Conservation (phyloP, 352 stramenopile genomes). For the Phytophthora pinifolia region DNA sequence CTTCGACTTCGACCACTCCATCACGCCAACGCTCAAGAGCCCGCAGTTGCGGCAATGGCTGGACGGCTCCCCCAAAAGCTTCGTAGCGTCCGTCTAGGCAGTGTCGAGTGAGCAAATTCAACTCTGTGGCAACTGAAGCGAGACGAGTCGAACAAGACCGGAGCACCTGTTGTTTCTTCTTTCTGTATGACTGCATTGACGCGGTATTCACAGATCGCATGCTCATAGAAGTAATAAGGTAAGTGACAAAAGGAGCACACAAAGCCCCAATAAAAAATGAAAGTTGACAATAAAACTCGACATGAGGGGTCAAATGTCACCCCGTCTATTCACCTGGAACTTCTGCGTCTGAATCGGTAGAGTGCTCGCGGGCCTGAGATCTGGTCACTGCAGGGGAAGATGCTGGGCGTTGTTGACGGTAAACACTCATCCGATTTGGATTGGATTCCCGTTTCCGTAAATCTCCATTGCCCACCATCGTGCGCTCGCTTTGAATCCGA, state of each 20-base stretch:
- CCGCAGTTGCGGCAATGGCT: constrained; percentile 84
- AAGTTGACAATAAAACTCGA: too few species aligned
- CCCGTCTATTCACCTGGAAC: not conserved
- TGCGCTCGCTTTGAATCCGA: constrained; percentile 24
- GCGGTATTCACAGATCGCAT: too few species aligned
- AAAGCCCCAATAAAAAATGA: too few species aligned
- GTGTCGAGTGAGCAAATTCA: constrained; percentile 23
- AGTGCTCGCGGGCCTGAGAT: not conserved
- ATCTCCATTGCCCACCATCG: constrained; percentile 21
- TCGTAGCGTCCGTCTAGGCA: constrained; percentile 75
- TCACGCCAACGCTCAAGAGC: constrained; percentile 87
- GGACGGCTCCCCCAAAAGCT: constrained; percentile 79
- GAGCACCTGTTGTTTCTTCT: constrained; percentile 24
- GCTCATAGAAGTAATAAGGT: too few species aligned
- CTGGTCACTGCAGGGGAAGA: constrained; percentile 7
- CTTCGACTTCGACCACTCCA: constrained; percentile 85
- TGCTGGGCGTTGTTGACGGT: constrained; percentile 18
- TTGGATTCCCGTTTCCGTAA: constrained; percentile 4
- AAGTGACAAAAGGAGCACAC: too few species aligned
- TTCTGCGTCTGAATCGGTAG: not conserved
- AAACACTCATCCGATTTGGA: constrained; percentile 2
- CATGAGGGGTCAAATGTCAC: not conserved
- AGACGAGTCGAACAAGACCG: constrained; percentile 10
- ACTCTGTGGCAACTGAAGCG: constrained; percentile 9
- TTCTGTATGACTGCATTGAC: constrained; percentile 26